phyloP scores from a whole-genome alignment of 2,329 filamentous ascomycete species.

The Epicoccum nigrum region DNA sequence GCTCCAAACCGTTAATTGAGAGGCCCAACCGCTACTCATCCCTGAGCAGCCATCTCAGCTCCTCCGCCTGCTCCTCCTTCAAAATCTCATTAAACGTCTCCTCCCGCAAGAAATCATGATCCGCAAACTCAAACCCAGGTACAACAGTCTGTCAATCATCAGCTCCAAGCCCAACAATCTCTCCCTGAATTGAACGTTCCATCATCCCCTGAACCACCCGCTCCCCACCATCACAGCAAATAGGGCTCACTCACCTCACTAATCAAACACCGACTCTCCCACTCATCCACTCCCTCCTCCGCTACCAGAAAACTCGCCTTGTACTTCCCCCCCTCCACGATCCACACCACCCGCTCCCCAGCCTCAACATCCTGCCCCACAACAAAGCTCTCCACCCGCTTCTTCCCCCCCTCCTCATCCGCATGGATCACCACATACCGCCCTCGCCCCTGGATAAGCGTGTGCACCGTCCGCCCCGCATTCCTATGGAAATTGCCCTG shows the following conservation, averaged over 20 bases:
- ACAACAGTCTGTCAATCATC: constrained; percentile 60
- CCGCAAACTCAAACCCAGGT: constrained; percentile 70
- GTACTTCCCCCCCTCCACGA: constrained; percentile 71
- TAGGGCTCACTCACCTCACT: constrained; percentile 56
- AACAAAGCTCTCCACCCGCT: constrained; percentile 66
- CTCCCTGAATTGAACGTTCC: no score
- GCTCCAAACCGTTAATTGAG: no score
- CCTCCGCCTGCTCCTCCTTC: constrained; percentile 54
- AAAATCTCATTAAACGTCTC: constrained; percentile 58
- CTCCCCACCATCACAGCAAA: neutral
- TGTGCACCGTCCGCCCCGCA: constrained; percentile 66
- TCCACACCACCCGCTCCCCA: constrained; percentile 70
- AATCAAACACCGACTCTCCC: constrained; percentile 63
- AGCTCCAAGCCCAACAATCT: neutral
- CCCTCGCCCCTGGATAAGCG: constrained; percentile 67
- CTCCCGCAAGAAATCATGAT: constrained; percentile 67
- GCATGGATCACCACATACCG: constrained; percentile 69
- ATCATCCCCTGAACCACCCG: no score
- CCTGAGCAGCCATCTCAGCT: constrained; percentile 55
- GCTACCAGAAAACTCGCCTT: constrained; percentile 67
- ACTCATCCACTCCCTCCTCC: constrained; percentile 49
- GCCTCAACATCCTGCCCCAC: constrained; percentile 64
- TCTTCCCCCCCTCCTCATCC: constrained; percentile 57
- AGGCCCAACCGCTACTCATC: no score
- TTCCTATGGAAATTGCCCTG: constrained; percentile 70